phyloP scores from a whole-genome alignment of 2,329 filamentous ascomycete species.

The Trichoderma sp. region DNA sequence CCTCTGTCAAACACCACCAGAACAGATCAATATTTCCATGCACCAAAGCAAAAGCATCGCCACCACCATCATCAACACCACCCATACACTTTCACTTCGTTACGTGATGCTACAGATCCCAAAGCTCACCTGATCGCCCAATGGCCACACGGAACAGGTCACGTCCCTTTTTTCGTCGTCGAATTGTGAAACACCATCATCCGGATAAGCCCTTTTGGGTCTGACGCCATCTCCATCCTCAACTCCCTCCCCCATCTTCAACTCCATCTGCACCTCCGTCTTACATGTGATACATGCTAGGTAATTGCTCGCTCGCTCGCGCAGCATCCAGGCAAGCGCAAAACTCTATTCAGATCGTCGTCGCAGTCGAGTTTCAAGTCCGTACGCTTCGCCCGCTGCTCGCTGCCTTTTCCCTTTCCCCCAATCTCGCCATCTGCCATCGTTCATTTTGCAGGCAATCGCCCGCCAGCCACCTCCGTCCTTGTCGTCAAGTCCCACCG shows the following conservation, averaged over 20 bases:
- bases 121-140: neutral
- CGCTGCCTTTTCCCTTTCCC: neutral
- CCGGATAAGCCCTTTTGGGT: neutral
- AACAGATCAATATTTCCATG: constrained; percentile 7
- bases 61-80: neutral
- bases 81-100: too few relatives aligned
- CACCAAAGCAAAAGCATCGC: neutral
- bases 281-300: neutral
- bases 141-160: neutral
- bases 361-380: neutral
- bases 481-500: constrained; percentile 3
- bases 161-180: neutral
- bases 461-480: constrained; percentile 11
- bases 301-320: too few relatives aligned
- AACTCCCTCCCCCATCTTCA: neutral
- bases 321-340: neutral
- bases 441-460: neutral
- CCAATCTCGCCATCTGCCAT: neutral
- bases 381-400: neutral
- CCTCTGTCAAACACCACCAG: constrained; percentile 11
- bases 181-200: neutral
- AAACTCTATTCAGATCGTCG: constrained; percentile 1
- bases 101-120: neutral
- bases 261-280: neutral
- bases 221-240: neutral